A percentile compares a stretch with the other conserved stretches of the same genome.
These are phyloP conservation scores for Tephrocybe sp. DNA, from an alignment of 768 basidiomycete species.

Conservation along the genomic window DNA sequence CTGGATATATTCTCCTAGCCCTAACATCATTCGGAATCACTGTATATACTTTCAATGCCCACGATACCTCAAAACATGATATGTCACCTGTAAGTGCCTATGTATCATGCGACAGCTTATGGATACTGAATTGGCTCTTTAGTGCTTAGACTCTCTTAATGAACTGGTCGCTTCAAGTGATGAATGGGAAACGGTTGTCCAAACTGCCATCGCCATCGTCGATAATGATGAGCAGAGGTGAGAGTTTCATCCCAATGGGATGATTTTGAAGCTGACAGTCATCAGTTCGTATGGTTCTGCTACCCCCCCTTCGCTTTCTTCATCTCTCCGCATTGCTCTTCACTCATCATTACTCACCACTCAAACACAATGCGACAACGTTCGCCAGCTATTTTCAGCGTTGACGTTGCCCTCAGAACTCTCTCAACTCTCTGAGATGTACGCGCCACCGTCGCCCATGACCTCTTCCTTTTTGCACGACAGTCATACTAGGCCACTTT, in stretches of 20 bases:
- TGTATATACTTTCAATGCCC: constrained; percentile 33
- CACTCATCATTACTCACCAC: constrained; percentile 75
- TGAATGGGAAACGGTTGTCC: constrained; percentile 73
- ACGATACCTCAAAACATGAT: constrained; percentile 42
- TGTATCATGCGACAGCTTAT: constrained; percentile 1
- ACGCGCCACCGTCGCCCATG: constrained; percentile 72
- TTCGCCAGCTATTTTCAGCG: constrained; percentile 76
- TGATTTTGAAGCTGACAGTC: constrained; percentile 8
- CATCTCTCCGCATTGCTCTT: constrained; percentile 67
- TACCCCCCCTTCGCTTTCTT: constrained; percentile 49
- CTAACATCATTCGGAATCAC: constrained; percentile 38
- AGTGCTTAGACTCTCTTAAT: constrained; percentile 69
- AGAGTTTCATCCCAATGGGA: constrained; percentile 11
- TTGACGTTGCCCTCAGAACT: constrained; percentile 71
- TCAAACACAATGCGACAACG: constrained; percentile 78
- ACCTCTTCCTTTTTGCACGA: constrained; percentile 9
- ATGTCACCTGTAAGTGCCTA: constrained; percentile 51
- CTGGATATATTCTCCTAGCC: constrained; percentile 42
- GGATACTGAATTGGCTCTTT: constrained; percentile 9
- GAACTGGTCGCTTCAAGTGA: constrained; percentile 67
- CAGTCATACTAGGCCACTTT: constrained; percentile 34
- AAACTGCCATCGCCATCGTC: constrained; percentile 62
- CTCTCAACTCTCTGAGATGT: constrained; percentile 85
- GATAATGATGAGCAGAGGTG: constrained; percentile 75
- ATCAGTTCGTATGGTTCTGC: constrained; percentile 35